These are phyloP conservation scores for Austroboletus novae-zelandiae DNA, from an alignment of 1,284 basidiomycete species.

Conservation along the genomic window DNA sequence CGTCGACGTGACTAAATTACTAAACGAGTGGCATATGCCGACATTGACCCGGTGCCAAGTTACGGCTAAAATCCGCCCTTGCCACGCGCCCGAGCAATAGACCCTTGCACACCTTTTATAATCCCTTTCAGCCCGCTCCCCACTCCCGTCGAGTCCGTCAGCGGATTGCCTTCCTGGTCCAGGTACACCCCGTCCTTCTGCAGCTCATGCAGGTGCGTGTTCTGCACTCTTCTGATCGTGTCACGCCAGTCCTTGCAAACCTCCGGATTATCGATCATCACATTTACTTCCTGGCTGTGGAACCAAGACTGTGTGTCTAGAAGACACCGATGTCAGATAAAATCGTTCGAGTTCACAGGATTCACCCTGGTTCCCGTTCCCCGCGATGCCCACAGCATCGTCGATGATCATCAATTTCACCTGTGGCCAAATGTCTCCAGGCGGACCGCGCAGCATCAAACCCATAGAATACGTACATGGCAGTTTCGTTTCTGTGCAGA, in stretches of 20 bases:
- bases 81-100: conserved; percentile 34
- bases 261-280: conserved; percentile 66
- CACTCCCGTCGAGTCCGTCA: conserved; percentile 34
- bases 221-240: conserved; percentile 65
- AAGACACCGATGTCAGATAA: neutral
- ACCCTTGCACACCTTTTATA: conserved; percentile 34
- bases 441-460: neutral
- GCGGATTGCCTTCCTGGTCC: conserved; percentile 48
- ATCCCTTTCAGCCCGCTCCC: conserved; percentile 30
- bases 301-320: conserved; percentile 74
- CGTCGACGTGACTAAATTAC: conserved; percentile 10
- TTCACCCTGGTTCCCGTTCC: conserved; percentile 60
- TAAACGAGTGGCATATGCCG: conserved; percentile 3
- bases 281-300: conserved; percentile 77
- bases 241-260: conserved; percentile 66
- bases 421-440: conserved; percentile 19
- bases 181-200: conserved; percentile 70
- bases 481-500: conserved; percentile 75
- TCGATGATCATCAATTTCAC: conserved; percentile 78
- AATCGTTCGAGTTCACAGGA: neutral
- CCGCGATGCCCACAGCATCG: conserved; percentile 66
- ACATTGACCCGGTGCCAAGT: neutral
- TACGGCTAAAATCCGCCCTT: conserved; percentile 31
- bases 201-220: conserved; percentile 61
- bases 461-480: conserved; percentile 39